Evolutionary conservation across 1,284 basidiomycete genomes (phyloP).

Genomic region (Ustilago lituana): DNA sequence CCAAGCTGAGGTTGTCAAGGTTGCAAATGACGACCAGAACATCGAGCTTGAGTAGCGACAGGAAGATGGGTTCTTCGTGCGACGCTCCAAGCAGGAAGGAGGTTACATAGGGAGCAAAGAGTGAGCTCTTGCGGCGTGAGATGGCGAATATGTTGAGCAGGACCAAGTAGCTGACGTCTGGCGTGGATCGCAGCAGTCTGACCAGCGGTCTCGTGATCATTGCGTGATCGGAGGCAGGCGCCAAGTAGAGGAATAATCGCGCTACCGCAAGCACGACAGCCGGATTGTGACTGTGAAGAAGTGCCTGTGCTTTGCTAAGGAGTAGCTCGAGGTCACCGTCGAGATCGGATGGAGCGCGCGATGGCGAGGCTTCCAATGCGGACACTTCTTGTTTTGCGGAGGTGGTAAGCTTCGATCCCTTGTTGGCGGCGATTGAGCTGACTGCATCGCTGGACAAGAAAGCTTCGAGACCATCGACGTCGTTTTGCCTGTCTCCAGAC

Average conservation of each 20-base stretch:
- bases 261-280: constrained; percentile 53
- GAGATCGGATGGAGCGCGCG: constrained; percentile 14
- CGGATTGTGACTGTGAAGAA: constrained; percentile 54
- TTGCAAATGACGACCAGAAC: constrained; percentile 43
- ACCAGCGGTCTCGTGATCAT: constrained; percentile 36
- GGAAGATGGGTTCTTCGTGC: constrained; percentile 48
- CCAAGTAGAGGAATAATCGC: constrained; percentile 35
- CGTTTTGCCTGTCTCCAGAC: neutral
- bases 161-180: constrained; percentile 50
- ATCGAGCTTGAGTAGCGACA: constrained; percentile 56
- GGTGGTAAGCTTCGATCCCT: neutral
- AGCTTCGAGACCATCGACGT: constrained; percentile 36
- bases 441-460: constrained; percentile 29
- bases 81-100: constrained; percentile 53
- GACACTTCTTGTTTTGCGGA: neutral
- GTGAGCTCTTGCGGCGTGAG: constrained; percentile 11
- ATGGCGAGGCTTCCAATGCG: neutral
- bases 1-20: constrained; percentile 10
- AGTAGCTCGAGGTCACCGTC: constrained; percentile 61
- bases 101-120: constrained; percentile 38
- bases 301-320: constrained; percentile 39
- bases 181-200: constrained; percentile 39
- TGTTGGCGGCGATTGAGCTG: neutral
- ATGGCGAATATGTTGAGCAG: constrained; percentile 43
- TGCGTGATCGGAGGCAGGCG: constrained; percentile 21